phyloP scores from a whole-genome alignment of 2,329 filamentous ascomycete species.

The Aspergillus sp. region DNA sequence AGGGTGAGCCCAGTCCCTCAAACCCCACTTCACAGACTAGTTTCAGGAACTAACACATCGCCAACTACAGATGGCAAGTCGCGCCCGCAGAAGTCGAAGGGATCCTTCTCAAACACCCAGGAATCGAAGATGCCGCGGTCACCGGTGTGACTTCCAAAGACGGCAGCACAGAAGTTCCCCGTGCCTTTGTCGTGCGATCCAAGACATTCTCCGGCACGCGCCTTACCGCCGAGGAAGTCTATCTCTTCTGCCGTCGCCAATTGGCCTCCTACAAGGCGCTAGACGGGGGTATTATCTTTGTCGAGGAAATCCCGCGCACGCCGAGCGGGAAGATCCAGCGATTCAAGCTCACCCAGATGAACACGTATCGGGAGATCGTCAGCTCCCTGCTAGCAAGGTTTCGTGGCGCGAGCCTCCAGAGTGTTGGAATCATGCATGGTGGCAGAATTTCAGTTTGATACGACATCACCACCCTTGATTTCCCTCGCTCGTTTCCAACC shows the following conservation, averaged over 20 bases:
- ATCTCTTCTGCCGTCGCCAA: constrained; percentile 39
- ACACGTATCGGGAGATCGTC: constrained; percentile 38
- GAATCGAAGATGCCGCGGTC: constrained; percentile 48
- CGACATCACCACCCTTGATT: neutral
- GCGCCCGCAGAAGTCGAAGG: constrained; percentile 51
- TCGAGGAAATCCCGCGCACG: constrained; percentile 50
- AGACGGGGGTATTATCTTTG: constrained; percentile 49
- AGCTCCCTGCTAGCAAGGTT: constrained; percentile 30
- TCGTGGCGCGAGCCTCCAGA: constrained; percentile 23
- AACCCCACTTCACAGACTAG: neutral
- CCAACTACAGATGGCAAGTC: constrained; percentile 45
- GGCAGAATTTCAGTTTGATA: constrained; percentile 22
- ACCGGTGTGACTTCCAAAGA: constrained; percentile 42
- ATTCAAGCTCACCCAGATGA: constrained; percentile 42
- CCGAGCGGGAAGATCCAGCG: constrained; percentile 52
- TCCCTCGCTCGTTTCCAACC: neutral
- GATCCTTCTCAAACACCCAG: constrained; percentile 45
- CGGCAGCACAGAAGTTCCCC: constrained; percentile 39
- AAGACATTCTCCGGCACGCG: constrained; percentile 20
- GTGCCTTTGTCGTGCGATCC: constrained; percentile 48
- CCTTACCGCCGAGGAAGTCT: constrained; percentile 44
- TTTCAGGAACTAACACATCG: neutral
- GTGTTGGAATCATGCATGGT: constrained; percentile 24
- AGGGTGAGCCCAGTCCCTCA: constrained; percentile 32
- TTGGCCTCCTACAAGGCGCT: constrained; percentile 52